These are phyloP conservation scores for Akanthomyces lecanii DNA, from an alignment of 2,329 filamentous ascomycete species.

Conservation along the genomic window DNA sequence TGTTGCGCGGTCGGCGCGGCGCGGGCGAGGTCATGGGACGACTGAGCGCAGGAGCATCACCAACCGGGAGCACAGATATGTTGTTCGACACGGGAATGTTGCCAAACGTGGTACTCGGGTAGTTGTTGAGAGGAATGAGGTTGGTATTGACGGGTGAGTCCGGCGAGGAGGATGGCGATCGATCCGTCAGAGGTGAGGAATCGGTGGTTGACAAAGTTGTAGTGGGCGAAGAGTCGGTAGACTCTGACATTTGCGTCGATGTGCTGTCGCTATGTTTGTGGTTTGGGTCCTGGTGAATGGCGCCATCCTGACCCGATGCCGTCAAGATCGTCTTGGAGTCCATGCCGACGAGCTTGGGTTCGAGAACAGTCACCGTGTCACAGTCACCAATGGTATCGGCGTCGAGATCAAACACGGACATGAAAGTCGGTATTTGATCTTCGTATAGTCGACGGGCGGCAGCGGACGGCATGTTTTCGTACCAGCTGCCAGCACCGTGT, in stretches of 20 bases:
- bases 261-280: constrained; percentile 73
- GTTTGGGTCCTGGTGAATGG: constrained; percentile 43
- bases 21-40: constrained; percentile 65
- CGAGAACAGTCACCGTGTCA: constrained; percentile 50
- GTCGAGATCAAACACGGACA: constrained; percentile 69
- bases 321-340: constrained; percentile 38
- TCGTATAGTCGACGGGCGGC: constrained; percentile 59
- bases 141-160: constrained; percentile 79
- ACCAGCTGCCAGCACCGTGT: constrained; percentile 6
- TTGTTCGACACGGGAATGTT: constrained; percentile 25
- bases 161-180: constrained; percentile 86
- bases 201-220: constrained; percentile 91
- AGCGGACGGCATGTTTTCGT: constrained; percentile 56
- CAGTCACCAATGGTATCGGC: constrained; percentile 50
- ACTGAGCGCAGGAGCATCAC: constrained; percentile 38
- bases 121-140: constrained; percentile 66
- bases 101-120: constrained; percentile 57
- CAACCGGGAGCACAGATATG: constrained; percentile 37
- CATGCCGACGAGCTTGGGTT: constrained; percentile 49
- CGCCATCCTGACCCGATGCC: constrained; percentile 34
- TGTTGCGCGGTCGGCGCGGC: constrained; percentile 70
- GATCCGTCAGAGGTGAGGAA: constrained; percentile 83
- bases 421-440: constrained; percentile 70
- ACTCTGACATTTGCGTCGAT: constrained; percentile 75
- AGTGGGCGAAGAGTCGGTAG: constrained; percentile 90